Evolutionary conservation across 345 rosid species (phyloP), one percentile per base, ranked within the genome.

Genomic region (Eucalyptus virginea): DNA sequence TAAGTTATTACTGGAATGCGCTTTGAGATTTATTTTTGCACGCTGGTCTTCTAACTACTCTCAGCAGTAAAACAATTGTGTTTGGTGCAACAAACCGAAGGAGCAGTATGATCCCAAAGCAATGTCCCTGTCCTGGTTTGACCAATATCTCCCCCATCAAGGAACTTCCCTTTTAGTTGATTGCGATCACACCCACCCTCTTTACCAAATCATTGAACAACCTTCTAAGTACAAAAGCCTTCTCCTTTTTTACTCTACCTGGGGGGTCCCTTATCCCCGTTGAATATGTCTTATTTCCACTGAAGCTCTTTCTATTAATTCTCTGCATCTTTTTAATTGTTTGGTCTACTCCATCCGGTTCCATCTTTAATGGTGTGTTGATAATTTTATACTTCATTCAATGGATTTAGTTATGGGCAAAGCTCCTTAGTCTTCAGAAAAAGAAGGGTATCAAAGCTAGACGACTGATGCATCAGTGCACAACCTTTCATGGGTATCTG

Each of bases 81-180:
- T 96, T 96, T 88, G 99, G 99, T 87, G 99, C 99, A 50, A 96
- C 99, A 92, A 98, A 97, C 98, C 99, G 65, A 97, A 97, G 94
- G 99, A 97, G 56, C 97, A 97, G 56, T 98, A 96, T 93, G 99
- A 98, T 93, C 98, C 97, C 86, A 96, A 96, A 94, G 86, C 99
- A 96, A 89, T 89, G 98, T 97, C 96, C 94, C 96, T 58, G 62
- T 90, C 88, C 87, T 88, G 86, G 81, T 90, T 67, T 16, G 51
- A 32, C 3, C 37, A n/a, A 48, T 49, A 28, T 86, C 49, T 49
- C 14, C 34, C 56, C 77, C 40, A n/a, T 67, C 77, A 67, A 62
- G 72, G 37, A 32, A 62, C 77, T 65, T n/a, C 77, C 77, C 77
- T 65, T 65, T 65, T 65, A 65, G 77, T 65, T 34, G 21, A 65